phyloP scores from a whole-genome alignment of 176 grass and related monocot genomes.

The Secale cereale region DNA sequence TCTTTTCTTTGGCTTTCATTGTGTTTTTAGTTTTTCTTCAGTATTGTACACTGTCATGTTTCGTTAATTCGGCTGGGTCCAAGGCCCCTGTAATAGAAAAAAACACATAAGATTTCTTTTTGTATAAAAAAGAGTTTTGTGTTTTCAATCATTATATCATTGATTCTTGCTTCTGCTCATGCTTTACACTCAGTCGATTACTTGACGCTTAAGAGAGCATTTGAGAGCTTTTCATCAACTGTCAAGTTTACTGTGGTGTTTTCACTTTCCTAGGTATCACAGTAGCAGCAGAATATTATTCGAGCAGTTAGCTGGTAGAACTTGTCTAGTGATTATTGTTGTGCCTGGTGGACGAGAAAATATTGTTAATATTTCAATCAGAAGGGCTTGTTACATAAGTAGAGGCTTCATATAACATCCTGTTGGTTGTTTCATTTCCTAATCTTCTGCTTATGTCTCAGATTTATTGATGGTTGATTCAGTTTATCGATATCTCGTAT shows the following conservation, averaged over 20 bases:
- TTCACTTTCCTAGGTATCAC: background rate
- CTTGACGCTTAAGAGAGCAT: background rate
- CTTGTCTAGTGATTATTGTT: background rate
- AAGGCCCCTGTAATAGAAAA: background rate
- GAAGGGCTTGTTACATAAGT: background rate
- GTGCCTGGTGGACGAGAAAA: background rate
- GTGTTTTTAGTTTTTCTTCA: background rate
- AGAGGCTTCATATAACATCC: constrained; percentile 2
- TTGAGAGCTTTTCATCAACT: background rate
- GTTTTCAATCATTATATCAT: background rate
- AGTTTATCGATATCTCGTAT: background rate
- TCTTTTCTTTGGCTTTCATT: background rate
- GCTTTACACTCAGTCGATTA: constrained; percentile 6
- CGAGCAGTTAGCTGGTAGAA: background rate
- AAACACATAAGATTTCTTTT: background rate
- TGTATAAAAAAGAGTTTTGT: background rate
- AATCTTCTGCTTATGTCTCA: background rate
- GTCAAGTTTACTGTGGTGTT: background rate
- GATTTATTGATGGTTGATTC: background rate
- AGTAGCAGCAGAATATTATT: background rate
- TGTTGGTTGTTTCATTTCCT: background rate
- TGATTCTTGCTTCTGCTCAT: background rate
- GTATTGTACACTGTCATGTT: background rate
- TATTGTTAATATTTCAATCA: background rate
- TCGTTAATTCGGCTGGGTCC: background rate